Evolutionary conservation across 2,329 filamentous ascomycete genomes (phyloP).

Genomic region (Aspergillus fischeri): DNA sequence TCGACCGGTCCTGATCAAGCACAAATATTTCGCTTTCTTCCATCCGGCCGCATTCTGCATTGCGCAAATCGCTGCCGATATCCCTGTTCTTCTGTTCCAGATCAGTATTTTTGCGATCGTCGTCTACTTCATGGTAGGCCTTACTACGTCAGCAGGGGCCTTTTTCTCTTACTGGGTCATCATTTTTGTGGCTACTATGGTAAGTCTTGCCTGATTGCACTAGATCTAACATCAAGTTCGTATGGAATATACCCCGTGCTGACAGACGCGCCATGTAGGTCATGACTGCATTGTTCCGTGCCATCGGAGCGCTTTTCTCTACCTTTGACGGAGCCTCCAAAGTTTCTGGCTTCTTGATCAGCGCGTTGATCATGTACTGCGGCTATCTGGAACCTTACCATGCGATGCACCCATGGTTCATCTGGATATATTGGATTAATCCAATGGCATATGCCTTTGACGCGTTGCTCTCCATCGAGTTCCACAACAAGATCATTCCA

Average conservation of each 20-base stretch:
- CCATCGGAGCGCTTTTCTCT: conserved; percentile 52
- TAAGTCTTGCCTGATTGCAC: conserved; percentile 23
- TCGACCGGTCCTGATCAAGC: conserved; percentile 57
- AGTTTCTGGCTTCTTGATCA: conserved; percentile 38
- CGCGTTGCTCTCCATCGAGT: conserved; percentile 35
- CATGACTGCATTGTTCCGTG: conserved; percentile 58
- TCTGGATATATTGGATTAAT: conserved; percentile 43
- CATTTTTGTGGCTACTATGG: conserved; percentile 50
- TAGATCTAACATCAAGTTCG: not conserved
- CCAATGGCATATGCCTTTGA: conserved; percentile 39
- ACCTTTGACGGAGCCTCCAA: conserved; percentile 60
- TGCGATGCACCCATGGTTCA: conserved; percentile 52
- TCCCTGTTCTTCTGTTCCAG: conserved; percentile 57
- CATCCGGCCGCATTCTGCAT: conserved; percentile 49
- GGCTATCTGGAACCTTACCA: conserved; percentile 46
- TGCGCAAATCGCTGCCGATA: conserved; percentile 46
- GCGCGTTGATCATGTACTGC: conserved; percentile 36
- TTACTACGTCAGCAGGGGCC: conserved; percentile 47
- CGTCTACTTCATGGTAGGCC: conserved; percentile 61
- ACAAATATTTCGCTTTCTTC: conserved; percentile 55
- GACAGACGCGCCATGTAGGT: conserved; percentile 26
- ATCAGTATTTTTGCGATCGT: conserved; percentile 56
- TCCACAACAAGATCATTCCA: conserved; percentile 31
- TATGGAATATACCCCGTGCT: not conserved
- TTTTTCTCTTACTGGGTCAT: conserved; percentile 63